Percentiles rank a stretch among this genome's conserved stretches.
Conservation (phyloP, 768 basidiomycete genomes). For the Pulveroboletus ravenelii region DNA sequence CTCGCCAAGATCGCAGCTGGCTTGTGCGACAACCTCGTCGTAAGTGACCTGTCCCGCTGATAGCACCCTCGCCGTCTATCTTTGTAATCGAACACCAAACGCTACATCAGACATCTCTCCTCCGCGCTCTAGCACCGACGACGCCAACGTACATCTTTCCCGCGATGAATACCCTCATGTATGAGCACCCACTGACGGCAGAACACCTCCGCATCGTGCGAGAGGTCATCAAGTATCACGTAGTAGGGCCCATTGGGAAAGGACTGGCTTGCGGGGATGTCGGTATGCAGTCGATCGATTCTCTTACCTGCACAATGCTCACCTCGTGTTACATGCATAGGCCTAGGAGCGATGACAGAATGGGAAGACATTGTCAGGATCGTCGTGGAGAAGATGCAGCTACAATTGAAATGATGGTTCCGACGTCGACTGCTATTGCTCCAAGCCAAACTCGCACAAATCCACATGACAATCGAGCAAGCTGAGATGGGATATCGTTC, state of each 20-base stretch:
- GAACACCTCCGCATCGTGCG: conserved; percentile 73
- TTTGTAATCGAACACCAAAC: neutral
- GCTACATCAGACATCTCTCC: conserved; percentile 58
- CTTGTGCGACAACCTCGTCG: conserved; percentile 85
- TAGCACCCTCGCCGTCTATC: too few species aligned
- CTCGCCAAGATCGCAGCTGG: conserved; percentile 90
- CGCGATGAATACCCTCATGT: conserved; percentile 99
- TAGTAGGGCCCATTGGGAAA: conserved; percentile 88
- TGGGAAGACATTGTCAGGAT: conserved; percentile 85
- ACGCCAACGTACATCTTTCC: conserved; percentile 92
- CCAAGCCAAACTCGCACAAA: neutral
- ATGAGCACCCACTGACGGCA: conserved; percentile 85
- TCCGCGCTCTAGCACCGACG: conserved; percentile 76
- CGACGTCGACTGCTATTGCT: neutral
- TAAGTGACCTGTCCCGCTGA: conserved; percentile 21
- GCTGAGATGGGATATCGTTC: neutral
- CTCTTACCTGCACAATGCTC: neutral
- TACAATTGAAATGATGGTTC: conserved; percentile 13
- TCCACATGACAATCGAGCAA: neutral
- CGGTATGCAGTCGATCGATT: conserved; percentile 43
- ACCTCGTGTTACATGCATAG: conserved; percentile 34
- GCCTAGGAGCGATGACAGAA: conserved; percentile 93
- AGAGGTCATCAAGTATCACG: conserved; percentile 72
- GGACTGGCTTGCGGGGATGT: conserved; percentile 87
- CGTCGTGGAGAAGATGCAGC: conserved; percentile 54